A percentile compares a stretch with the other conserved stretches of the same genome.
Evolutionary conservation across 2,329 filamentous ascomycete species (phyloP).

Genomic region (Phyllosticta citrichinensis): DNA sequence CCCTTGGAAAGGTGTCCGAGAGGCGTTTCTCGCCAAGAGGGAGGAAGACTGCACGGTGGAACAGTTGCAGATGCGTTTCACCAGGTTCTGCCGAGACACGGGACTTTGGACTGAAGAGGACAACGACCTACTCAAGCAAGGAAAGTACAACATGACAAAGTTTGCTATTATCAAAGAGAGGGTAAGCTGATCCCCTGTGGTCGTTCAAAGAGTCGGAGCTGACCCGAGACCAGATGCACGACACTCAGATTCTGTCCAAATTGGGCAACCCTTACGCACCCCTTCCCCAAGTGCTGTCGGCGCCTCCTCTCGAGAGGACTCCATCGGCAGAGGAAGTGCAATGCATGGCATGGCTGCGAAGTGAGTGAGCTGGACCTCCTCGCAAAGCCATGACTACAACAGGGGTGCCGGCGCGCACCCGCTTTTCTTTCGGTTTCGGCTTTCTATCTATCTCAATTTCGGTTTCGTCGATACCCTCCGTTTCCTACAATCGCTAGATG

Average conservation of each 20-base stretch:
- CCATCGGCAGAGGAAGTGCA: neutral
- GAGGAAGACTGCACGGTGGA: conserved; percentile 42
- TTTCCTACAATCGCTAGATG: neutral
- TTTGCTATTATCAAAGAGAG: conserved; percentile 45
- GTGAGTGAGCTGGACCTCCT: neutral
- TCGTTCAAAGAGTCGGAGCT: neutral
- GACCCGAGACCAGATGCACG: neutral
- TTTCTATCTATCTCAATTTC: neutral
- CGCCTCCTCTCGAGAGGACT: neutral
- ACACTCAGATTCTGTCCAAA: neutral
- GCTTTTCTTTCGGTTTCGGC: neutral
- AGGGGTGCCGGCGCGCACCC: neutral
- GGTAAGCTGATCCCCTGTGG: conserved; percentile 21
- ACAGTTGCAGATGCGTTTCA: conserved; percentile 45
- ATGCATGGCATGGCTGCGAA: neutral
- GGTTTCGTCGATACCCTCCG: neutral
- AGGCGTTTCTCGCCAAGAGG: conserved; percentile 38
- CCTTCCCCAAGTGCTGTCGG: neutral
- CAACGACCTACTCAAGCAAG: conserved; percentile 38
- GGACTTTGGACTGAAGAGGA: conserved; percentile 44
- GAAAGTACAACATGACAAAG: conserved; percentile 44
- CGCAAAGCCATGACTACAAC: neutral
- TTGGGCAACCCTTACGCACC: neutral
- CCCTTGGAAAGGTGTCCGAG: conserved; percentile 46
- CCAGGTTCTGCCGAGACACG: conserved; percentile 41